Evolutionary conservation across 441 rosid genomes (phyloP), one percentile per base, ranked within the genome.

Genomic region (Bruguiera hainesii): DNA sequence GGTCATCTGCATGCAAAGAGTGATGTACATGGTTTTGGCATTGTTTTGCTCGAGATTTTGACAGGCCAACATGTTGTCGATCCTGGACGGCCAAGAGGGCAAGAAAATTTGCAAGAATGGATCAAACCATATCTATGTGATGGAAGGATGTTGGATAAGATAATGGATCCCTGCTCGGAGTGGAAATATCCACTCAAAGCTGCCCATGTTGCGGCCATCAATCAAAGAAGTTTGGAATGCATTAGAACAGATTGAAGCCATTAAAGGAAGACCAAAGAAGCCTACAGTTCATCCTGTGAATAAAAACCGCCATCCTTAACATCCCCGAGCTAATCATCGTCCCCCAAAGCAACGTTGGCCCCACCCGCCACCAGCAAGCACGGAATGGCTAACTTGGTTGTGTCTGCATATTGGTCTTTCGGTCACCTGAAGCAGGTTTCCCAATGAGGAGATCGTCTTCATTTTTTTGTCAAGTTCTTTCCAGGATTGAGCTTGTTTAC

Each of bases 41-140:
- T 88, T 19, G 89, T 88, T 58, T 56, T 88, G 57, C 78, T 90
- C 10, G 96, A 90, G 73, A 58, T 90, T 56, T 42, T 90, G 64
- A 86, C 90, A 20, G 94, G 92, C 29, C 59, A 73, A 61, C 80
- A 73, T 63, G 84, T 87, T 0, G 18, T 83, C 30, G 96, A 90
- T 68, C 56, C 63, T 3, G 74, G 63, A 71, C 72, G 90, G 52
- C 94, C 89, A 19, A 51, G 72, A 3, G 68, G 70, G 0, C 37
- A 79, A 66, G 67, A 71, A n/a, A 72, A 66, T 39, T 79, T 86
- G 26, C 78, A 82, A 57, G 85, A 85, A 20, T 90, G 87, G 84
- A 70, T 81, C 30, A 82, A 66, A 73, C 79, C 83, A 25, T 75
- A 73, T 30, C 73, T 90, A 53, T 55, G 73, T 1, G 69, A 82